Conservation (phyloP, 1,139 yeast genomes). For the Entelexis paramagnoliae region DNA sequence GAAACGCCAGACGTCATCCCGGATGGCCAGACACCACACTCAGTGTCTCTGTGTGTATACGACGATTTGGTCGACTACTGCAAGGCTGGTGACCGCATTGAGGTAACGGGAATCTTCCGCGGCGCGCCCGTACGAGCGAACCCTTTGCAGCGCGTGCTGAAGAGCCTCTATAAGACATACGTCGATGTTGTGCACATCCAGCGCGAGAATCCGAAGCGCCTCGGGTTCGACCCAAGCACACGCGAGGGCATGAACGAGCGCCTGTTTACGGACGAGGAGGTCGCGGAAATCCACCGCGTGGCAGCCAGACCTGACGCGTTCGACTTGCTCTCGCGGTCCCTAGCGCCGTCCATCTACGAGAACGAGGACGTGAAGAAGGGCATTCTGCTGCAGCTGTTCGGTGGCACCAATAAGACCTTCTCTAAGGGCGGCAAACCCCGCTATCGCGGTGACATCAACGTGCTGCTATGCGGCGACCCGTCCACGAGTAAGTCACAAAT, state of each 20-base stretch:
- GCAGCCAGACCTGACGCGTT: conserved; percentile 69
- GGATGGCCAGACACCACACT: conserved; percentile 97
- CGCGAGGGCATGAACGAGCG: conserved; percentile 43
- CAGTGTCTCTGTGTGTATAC: conserved; percentile 85
- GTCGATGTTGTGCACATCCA: conserved; percentile 88
- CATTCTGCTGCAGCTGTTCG: conserved; percentile 78
- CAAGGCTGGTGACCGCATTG: conserved; percentile 94
- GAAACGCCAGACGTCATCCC: conserved; percentile 98
- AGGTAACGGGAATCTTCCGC: conserved; percentile 90
- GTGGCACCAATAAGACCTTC: conserved; percentile 87
- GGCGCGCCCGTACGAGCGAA: conserved; percentile 86
- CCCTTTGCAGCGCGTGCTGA: conserved; percentile 72
- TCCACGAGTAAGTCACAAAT: conserved; percentile 94
- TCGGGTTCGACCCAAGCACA: conserved; percentile 66
- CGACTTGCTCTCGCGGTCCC: conserved; percentile 77
- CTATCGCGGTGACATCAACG: conserved; percentile 90
- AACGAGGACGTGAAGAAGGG: conserved; percentile 97
- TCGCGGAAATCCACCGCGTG: conserved; percentile 49
- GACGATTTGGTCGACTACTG: conserved; percentile 92
- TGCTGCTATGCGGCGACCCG: conserved; percentile 92
- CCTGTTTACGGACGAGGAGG: conserved; percentile 56
- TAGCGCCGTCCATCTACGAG: conserved; percentile 93
- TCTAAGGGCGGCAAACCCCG: conserved; percentile 71
- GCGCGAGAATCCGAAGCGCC: conserved; percentile 69
- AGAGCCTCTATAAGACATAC: conserved; percentile 80